Evolutionary conservation across 2,329 filamentous ascomycete genomes (phyloP), one percentile per base, ranked within the genome.

Genomic region (Aphanocladium album): DNA sequence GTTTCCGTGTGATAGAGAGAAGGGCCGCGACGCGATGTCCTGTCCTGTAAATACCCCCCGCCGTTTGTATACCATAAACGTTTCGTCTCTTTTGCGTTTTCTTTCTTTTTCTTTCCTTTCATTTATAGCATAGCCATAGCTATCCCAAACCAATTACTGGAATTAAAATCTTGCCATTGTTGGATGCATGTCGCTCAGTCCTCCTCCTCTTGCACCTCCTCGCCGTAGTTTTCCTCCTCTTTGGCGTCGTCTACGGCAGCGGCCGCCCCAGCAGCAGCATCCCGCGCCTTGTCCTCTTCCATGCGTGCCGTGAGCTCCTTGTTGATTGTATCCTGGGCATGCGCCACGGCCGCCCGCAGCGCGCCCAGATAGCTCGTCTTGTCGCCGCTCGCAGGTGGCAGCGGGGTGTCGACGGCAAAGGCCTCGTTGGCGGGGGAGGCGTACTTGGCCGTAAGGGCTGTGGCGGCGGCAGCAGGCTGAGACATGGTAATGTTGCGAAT

Each of bases 181-280:
- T 27, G 9, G 7, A 14, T n/a, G n/a, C n/a, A n/a, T n/a, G n/a
- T 62, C 8, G 19, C 35, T 70, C 67, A 73, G 27, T 74, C 72
- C 37, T 83, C 83, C 60, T 89, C 88, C 46, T 89, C 87, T 54
- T 88, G 86, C 14, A 87, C 83, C 72, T 96, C 91, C 73, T 96
- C 92, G 52, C 91, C 92, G 71, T 96, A 96, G 70, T 92, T 89
- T 68, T 90, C 85, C 70, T 91, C 89, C 69, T 87, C 85, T 63
- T 82, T 81, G 12, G 73, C 78, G 62, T 87, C 84, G 62, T 85
- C 80, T 11, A 78, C 68, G 9, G 62, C 67, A 55, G 63, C 56
- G 45, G 62, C 69, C 53, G 62, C 69, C 62, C 39, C 50, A 64
- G 23, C 68, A 2, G 73, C 72, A 1, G 73, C 74, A 17, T 79